A percentile compares a stretch with the other conserved stretches of the same genome.
Conservation (phyloP, 441 rosid genomes). For the Omphalea diandra region DNA sequence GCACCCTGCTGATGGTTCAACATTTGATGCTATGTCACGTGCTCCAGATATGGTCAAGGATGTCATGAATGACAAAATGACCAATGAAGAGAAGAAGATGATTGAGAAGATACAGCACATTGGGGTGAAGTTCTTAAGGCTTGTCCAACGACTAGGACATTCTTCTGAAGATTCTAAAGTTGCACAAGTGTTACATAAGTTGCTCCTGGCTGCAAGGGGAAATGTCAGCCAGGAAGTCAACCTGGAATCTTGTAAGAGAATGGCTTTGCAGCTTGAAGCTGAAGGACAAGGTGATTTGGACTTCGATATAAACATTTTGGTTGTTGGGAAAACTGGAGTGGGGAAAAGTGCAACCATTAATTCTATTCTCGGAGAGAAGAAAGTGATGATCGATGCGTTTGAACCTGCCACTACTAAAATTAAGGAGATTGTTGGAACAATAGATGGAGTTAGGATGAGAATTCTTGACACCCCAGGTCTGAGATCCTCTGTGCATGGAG, state of each 20-base stretch:
- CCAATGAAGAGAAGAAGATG: conserved; percentile 58
- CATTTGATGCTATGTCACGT: conserved; percentile 27
- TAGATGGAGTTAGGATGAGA: conserved; percentile 55
- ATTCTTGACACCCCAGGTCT: conserved; percentile 84
- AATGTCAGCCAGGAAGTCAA: conserved; percentile 36
- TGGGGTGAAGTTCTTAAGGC: conserved; percentile 66
- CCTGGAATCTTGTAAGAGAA: conserved; percentile 41
- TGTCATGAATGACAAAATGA: conserved; percentile 31
- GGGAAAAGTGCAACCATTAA: conserved; percentile 92
- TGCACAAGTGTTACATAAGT: conserved; percentile 45
- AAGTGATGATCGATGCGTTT: conserved; percentile 54
- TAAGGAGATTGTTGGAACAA: conserved; percentile 51
- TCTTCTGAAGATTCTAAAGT: conserved; percentile 48
- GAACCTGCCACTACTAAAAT: conserved; percentile 49
- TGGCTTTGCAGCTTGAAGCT: conserved; percentile 46
- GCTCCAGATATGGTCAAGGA: conserved; percentile 22
- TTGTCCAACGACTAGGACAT: conserved; percentile 44
- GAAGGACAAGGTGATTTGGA: conserved; percentile 43
- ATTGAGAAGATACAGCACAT: conserved; percentile 50
- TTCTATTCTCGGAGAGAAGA: conserved; percentile 66
- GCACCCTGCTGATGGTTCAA: conserved; percentile 33
- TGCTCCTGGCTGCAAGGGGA: conserved; percentile 35
- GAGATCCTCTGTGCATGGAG: conserved; percentile 43
- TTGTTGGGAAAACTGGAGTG: conserved; percentile 84
- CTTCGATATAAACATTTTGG: conserved; percentile 65